Evolutionary conservation across 2,329 filamentous ascomycete genomes (phyloP).

Genomic region (Cordyceps farinosa): DNA sequence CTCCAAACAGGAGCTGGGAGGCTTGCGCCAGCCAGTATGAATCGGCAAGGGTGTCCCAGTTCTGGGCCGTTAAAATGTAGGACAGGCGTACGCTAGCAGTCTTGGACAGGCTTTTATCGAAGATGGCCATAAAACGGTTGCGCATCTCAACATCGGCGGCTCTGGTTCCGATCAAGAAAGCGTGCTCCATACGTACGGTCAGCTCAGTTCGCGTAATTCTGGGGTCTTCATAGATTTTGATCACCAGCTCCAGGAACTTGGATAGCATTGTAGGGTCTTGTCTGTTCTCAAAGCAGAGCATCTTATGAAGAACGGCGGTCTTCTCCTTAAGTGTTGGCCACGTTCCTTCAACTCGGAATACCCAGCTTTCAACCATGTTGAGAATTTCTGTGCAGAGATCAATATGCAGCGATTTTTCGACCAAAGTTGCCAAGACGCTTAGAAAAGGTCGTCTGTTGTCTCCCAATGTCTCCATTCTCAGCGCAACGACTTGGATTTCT

Average conservation of each 20-base stretch:
- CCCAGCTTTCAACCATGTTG: slow-evolving; percentile 91
- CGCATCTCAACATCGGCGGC: slow-evolving; percentile 95
- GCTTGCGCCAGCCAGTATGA: slow-evolving; percentile 98
- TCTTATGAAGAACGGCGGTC: slow-evolving; percentile 97
- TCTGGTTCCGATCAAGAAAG: slow-evolving; percentile 91
- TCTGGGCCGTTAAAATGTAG: slow-evolving; percentile 87
- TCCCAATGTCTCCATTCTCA: slow-evolving; percentile 87
- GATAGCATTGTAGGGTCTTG: slow-evolving; percentile 79
- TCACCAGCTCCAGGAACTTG: slow-evolving; percentile 92
- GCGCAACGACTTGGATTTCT: slow-evolving; percentile 86
- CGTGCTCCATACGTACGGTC: slow-evolving; percentile 95
- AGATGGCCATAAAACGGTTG: slow-evolving; percentile 93
- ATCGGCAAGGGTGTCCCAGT: slow-evolving; percentile 93
- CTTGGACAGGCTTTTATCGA: slow-evolving; percentile 91
- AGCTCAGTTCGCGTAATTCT: slow-evolving; percentile 94
- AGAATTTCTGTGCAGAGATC: slow-evolving; percentile 88
- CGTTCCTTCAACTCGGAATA: slow-evolving; percentile 90
- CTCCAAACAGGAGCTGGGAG: slow-evolving; percentile 86
- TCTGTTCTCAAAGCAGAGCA: slow-evolving; percentile 90
- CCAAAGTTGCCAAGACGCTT: slow-evolving; percentile 88
- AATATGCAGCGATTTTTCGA: slow-evolving; percentile 89
- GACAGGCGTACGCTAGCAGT: slow-evolving; percentile 83
- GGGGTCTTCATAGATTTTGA: slow-evolving; percentile 95
- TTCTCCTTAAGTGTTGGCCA: slow-evolving; percentile 99
- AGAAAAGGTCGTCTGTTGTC: slow-evolving; percentile 91